Percentiles rank a stretch among this genome's conserved stretches.
These are phyloP conservation scores for Raffaelea arxii DNA, from an alignment of 2,329 filamentous ascomycete species.

Conservation along the genomic window DNA sequence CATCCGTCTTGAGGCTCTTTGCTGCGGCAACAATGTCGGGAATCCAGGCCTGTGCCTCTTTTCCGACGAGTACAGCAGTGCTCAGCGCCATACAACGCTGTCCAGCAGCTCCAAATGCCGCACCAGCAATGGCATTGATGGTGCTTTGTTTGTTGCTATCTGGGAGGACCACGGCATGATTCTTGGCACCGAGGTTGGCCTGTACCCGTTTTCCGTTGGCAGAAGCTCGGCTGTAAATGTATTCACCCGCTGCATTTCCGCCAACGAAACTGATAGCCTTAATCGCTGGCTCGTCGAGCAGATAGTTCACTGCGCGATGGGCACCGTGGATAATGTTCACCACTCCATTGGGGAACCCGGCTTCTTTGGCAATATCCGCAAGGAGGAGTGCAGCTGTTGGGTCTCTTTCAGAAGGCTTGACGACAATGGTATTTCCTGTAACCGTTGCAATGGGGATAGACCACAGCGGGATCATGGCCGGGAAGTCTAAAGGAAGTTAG, in stretches of 20 bases:
- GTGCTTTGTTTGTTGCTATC: conserved; percentile 89
- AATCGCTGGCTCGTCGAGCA: conserved; percentile 75
- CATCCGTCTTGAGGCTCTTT: conserved; percentile 63
- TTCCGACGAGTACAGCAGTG: conserved; percentile 72
- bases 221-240: conserved; percentile 70
- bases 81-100: conserved; percentile 83
- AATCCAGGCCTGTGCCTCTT: conserved; percentile 73
- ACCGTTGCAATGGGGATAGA: conserved; percentile 77
- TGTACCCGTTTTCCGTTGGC: conserved; percentile 84
- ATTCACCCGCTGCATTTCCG: conserved; percentile 79
- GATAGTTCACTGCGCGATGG: conserved; percentile 74
- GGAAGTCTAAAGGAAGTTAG: too few relatives aligned
- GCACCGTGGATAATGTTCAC: conserved; percentile 77
- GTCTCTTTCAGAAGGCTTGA: conserved; percentile 82
- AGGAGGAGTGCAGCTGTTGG: conserved; percentile 80
- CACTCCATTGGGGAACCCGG: conserved; percentile 72
- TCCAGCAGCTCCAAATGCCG: conserved; percentile 75
- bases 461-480: conserved; percentile 90
- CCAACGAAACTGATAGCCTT: conserved; percentile 84
- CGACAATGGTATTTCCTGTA: conserved; percentile 72
- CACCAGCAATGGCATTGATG: conserved; percentile 72
- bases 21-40: conserved; percentile 67
- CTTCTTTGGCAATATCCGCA: conserved; percentile 68
- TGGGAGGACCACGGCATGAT: conserved; percentile 74
- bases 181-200: conserved; percentile 81